Conservation (phyloP, 2,329 filamentous ascomycete genomes). For the Hirsutella thompsonii region DNA sequence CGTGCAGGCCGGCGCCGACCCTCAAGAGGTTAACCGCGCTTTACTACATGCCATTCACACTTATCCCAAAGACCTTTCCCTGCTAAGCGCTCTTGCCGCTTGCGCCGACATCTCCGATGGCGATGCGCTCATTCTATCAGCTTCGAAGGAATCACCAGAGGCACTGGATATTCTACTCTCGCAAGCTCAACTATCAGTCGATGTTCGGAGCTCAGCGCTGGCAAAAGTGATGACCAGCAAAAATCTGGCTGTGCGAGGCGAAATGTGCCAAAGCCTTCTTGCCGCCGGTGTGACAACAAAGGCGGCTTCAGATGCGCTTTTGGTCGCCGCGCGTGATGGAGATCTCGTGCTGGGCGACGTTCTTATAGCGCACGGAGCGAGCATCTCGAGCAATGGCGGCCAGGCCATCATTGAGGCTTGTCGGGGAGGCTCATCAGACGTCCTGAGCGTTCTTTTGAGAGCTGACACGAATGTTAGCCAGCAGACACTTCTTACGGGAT, state of each 20-base stretch:
- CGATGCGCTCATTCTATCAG: conserved; percentile 31
- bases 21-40: conserved; percentile 35
- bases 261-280: conserved; percentile 32
- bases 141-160: conserved; percentile 31
- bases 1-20: conserved; percentile 33
- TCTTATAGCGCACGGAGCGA: conserved; percentile 38
- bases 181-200: conserved; percentile 19
- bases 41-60: conserved; percentile 35
- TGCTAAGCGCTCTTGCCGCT: conserved; percentile 30
- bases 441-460: conserved; percentile 36
- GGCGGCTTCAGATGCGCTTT: conserved; percentile 34
- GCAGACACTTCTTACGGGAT: conserved; percentile 33
- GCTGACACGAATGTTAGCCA: conserved; percentile 24
- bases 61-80: conserved; percentile 32
- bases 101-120: conserved; percentile 38
- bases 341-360: conserved; percentile 37
- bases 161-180: conserved; percentile 32
- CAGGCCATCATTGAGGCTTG: conserved; percentile 43
- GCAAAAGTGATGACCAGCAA: conserved; percentile 27
- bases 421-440: conserved; percentile 32
- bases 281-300: conserved; percentile 30
- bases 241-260: conserved; percentile 24
- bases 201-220: conserved; percentile 27
- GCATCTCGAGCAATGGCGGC: conserved; percentile 35
- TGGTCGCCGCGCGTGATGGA: conserved; percentile 37